These are phyloP conservation scores for Ophiosphaerella narmari DNA, from an alignment of 2,329 filamentous ascomycete genomes.

Conservation along the genomic window DNA sequence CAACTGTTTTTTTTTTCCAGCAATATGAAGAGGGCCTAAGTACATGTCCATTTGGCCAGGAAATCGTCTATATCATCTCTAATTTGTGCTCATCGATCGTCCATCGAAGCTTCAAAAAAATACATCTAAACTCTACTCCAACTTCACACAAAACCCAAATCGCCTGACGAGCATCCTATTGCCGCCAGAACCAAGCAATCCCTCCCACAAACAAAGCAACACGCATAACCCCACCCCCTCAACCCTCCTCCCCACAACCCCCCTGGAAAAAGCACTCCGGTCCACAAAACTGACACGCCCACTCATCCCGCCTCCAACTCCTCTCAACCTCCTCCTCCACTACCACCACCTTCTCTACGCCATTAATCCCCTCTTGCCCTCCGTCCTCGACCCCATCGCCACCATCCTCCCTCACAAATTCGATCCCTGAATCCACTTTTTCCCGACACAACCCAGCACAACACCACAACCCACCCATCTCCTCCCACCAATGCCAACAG, in stretches of 20 bases:
- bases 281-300: slow-evolving; percentile 25
- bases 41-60: too few species aligned
- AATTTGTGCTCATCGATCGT: too few species aligned
- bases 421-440: background rate
- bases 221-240: background rate
- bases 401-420: background rate
- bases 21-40: too few species aligned
- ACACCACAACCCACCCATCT: background rate
- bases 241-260: background rate
- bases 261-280: slow-evolving; percentile 19
- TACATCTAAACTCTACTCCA: too few species aligned
- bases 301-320: slow-evolving; percentile 10
- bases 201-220: background rate
- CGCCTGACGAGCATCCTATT: too few species aligned
- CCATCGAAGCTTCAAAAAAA: too few species aligned
- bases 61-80: too few species aligned
- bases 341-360: background rate
- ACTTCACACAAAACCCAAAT: too few species aligned
- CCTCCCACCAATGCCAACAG: background rate
- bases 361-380: background rate
- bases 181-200: too few species aligned
- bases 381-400: background rate
- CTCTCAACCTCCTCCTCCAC: background rate
- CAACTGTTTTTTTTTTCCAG: too few species aligned
- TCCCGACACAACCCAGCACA: background rate